phyloP scores from a whole-genome alignment of 139 green algal genomes.

The Haematococcus lacustris region DNA sequence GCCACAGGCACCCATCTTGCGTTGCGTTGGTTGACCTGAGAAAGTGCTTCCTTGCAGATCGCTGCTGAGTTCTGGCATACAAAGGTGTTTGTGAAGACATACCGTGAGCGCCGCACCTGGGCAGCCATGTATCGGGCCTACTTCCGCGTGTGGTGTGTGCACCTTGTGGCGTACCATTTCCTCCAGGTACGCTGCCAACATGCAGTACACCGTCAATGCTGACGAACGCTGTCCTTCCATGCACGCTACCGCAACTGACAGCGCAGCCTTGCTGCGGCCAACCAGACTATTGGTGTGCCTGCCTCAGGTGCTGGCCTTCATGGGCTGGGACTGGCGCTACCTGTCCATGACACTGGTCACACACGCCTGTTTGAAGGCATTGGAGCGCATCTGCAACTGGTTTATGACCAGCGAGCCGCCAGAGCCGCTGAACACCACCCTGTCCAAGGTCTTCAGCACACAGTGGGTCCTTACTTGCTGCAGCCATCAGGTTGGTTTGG shows the following conservation, averaged over 20 bases:
- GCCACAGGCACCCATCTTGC: too few species aligned
- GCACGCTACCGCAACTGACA: too few species aligned
- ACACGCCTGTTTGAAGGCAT: constrained; percentile 19
- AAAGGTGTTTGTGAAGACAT: constrained; percentile 49
- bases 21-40: too few species aligned
- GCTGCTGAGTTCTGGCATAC: constrained; percentile 38
- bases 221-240: too few species aligned
- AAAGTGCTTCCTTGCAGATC: too few species aligned
- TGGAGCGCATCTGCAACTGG: constrained; percentile 38
- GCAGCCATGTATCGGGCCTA: constrained; percentile 40
- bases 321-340: constrained; percentile 25
- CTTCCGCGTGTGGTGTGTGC: constrained; percentile 33
- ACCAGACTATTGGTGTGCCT: too few species aligned
- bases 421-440: constrained; percentile 28
- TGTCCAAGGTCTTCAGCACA: constrained; percentile 27
- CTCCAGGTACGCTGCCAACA: too few species aligned
- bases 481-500: too few species aligned
- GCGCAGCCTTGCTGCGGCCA: too few species aligned
- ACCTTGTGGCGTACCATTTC: constrained; percentile 35
- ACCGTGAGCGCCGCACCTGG: constrained; percentile 38
- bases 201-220: too few species aligned
- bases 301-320: constrained; percentile 17
- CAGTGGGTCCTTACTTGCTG: too few species aligned
- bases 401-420: constrained; percentile 32
- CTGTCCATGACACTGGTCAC: constrained; percentile 22